Conservation (phyloP, 176 grass and related monocot genomes). For the Raddia distichophylla region DNA sequence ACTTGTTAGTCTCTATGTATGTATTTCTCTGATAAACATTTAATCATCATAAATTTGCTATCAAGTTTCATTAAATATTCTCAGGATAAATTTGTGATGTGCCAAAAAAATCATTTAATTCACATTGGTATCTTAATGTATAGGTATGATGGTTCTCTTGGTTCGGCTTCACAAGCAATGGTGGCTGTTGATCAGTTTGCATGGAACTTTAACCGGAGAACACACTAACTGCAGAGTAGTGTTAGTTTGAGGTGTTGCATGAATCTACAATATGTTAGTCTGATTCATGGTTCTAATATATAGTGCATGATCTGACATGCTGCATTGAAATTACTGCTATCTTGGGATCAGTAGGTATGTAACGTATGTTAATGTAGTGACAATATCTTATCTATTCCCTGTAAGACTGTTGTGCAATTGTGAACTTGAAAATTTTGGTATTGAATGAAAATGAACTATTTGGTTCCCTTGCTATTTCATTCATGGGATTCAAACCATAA, state of each 20-base stretch:
- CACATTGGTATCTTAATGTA: background rate
- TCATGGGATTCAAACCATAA: background rate
- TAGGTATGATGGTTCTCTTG: constrained; percentile 92
- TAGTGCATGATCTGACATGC: background rate
- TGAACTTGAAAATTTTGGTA: background rate
- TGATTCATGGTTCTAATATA: background rate
- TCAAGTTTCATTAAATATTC: background rate
- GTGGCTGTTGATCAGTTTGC: constrained; percentile 75
- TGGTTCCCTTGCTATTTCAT: background rate
- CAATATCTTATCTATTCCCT: constrained; percentile 16
- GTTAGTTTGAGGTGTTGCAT: constrained; percentile 11
- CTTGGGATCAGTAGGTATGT: background rate
- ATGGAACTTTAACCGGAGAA: constrained; percentile 65
- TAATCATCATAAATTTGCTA: background rate
- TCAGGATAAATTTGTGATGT: background rate
- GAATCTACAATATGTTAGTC: background rate
- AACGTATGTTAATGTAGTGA: background rate
- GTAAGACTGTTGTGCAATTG: background rate
- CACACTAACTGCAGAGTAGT: constrained; percentile 44
- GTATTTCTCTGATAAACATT: constrained; percentile 41
- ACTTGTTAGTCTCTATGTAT: constrained; percentile 76
- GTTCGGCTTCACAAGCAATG: constrained; percentile 78
- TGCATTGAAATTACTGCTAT: background rate
- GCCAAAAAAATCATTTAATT: background rate
- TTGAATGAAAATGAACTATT: background rate